Percentiles rank a stretch among this genome's conserved stretches.
Conservation (phyloP, 108 stramenopile species). For the Cyclotella atomus region DNA sequence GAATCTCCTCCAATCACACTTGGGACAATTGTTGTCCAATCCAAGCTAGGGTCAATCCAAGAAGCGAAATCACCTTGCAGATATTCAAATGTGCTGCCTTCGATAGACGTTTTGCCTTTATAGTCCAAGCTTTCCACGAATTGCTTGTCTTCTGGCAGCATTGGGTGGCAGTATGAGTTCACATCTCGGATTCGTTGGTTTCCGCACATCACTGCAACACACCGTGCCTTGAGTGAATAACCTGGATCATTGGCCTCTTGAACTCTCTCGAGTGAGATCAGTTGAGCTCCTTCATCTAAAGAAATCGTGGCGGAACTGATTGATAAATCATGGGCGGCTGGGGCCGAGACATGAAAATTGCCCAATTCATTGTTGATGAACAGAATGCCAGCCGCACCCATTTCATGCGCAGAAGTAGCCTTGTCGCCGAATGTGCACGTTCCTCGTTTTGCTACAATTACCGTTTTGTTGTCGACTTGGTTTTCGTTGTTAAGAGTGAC, state of each 20-base stretch:
- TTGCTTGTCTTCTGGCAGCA: constrained; percentile 3
- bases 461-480: constrained; percentile 10
- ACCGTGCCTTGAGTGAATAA: background rate
- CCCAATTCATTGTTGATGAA: constrained; percentile 31
- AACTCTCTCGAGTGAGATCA: constrained; percentile 5
- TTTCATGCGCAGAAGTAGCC: constrained; percentile 20
- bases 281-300: constrained; percentile 25
- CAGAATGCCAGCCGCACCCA: constrained; percentile 44
- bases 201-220: constrained; percentile 17
- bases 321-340: constrained; percentile 25
- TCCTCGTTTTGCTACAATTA: constrained; percentile 37
- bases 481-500: constrained; percentile 17
- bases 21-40: constrained; percentile 28
- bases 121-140: constrained; percentile 11
- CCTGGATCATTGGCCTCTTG: background rate
- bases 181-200: background rate
- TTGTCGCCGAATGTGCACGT: constrained; percentile 46
- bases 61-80: constrained; percentile 33
- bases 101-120: constrained; percentile 7
- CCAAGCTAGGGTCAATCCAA: constrained; percentile 10
- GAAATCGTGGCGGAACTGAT: constrained; percentile 33
- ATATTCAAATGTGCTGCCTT: constrained; percentile 31
- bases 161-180: constrained; percentile 27
- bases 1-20: constrained; percentile 18
- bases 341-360: constrained; percentile 27